Evolutionary conservation across 169 alveolate genomes (phyloP).

Genomic region (Eimeria falciformis): DNA sequence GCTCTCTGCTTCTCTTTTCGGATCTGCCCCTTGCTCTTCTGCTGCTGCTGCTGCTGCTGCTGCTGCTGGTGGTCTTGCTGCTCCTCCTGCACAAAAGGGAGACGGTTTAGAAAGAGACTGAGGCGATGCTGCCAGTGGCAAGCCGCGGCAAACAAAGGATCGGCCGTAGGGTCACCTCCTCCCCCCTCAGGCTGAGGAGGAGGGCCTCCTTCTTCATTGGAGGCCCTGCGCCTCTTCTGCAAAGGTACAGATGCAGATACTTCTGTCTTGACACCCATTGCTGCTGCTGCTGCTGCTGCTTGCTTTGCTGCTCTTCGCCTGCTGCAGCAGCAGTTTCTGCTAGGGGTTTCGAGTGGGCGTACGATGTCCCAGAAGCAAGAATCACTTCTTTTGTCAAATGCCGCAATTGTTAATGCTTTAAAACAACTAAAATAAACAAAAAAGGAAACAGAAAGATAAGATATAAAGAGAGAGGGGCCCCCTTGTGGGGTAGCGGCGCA

Average conservation of each 20-base stretch:
- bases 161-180: not conserved
- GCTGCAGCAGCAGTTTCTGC: not conserved
- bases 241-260: not conserved
- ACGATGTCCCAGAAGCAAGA: not conserved
- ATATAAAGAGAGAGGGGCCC: not conserved
- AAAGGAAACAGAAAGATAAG: not conserved
- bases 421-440: not conserved
- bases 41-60: conserved; percentile 58
- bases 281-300: not conserved
- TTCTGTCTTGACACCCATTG: not conserved
- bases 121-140: conserved; percentile 41
- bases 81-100: conserved; percentile 31
- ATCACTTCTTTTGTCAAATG: not conserved
- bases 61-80: conserved; percentile 28
- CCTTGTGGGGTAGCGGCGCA: not conserved
- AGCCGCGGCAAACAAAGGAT: not conserved
- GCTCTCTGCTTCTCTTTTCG: not conserved
- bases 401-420: not conserved
- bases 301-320: not conserved
- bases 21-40: conserved; percentile 11
- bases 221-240: not conserved
- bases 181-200: too few relatives aligned
- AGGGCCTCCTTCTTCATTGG: not conserved
- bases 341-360: not conserved
- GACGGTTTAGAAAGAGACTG: not conserved